Base-by-base conservation (phyloP, 306 rosid species). In the Herpetospermum pedunculosum region DNA sequence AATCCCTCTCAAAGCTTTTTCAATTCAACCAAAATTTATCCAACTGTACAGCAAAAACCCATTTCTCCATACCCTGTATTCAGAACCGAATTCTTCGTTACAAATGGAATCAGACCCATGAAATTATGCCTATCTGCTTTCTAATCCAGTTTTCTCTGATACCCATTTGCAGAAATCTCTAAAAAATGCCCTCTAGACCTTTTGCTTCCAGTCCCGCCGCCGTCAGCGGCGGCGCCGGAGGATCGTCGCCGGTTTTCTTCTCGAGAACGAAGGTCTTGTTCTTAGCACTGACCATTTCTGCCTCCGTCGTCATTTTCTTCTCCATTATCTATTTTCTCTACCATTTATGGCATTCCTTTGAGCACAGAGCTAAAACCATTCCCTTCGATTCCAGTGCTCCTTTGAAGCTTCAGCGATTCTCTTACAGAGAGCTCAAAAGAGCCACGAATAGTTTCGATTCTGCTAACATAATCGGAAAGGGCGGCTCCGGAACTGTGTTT, bases 401-500 rank as follows among this genome's bases (percentile, higher is more conserved):
- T 73, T 83, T 94, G 48, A 91, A 94, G 83, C 96, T 94, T 34
- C 88, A 84, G 19, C 87, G 96, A 40, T 94, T 86, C 81, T 81
- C 92, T 3, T 89, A 89, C 88, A 89, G 82, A 73, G 98, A 94
- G 32, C 88, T 94, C 44, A 91, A 86, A 83, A 82, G 76, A 53
- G 92, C 96, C 19, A 86, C 92, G 52, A 86, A 83, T 75, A 84
- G 80, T 57, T 94, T 94, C 71, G 85, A 86, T 79, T 71, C 84
- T 15, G 77, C 85, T 54, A 87, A 94, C 74, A 79, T 91, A n/a
- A 86, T 94, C 67, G 98, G 97, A 41, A 91, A 94, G 80, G 98
- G 98, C 41, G 98, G 98, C 16, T 94, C 98, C 26, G 96, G 96
- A 43, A 91, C 98, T 52, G 98, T 94, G 46, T 94, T 91, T 64